These are phyloP conservation scores for Corchorus capsularis DNA, from an alignment of 345 rosid species.

Conservation along the genomic window DNA sequence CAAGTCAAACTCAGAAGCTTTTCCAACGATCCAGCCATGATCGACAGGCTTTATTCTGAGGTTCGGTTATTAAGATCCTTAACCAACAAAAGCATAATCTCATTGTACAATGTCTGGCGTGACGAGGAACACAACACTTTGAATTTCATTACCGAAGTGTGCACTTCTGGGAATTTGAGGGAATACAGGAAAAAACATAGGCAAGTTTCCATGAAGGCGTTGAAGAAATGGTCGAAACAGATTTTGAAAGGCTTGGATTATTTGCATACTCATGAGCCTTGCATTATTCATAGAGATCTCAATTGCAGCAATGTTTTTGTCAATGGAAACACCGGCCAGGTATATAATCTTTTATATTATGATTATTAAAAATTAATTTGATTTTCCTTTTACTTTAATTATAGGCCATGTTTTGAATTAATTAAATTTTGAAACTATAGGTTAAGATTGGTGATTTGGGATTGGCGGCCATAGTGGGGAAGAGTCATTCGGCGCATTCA, in stretches of 20 bases:
- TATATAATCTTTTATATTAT: slow-evolving; percentile 16
- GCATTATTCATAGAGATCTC: slow-evolving; percentile 85
- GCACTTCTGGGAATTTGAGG: slow-evolving; percentile 86
- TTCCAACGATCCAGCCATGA: slow-evolving; percentile 54
- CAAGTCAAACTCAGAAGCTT: slow-evolving; percentile 71
- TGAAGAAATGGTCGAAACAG: slow-evolving; percentile 93
- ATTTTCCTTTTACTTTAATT: slow-evolving; percentile 4
- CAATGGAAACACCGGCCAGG: slow-evolving; percentile 89
- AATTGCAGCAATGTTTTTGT: slow-evolving; percentile 89
- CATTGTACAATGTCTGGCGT: slow-evolving; percentile 62
- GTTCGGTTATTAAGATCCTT: slow-evolving; percentile 56
- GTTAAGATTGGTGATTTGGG: slow-evolving; percentile 95
- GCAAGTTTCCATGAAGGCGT: slow-evolving; percentile 76
- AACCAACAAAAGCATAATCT: slow-evolving; percentile 59
- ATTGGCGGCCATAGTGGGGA: slow-evolving; percentile 73
- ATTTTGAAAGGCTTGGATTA: slow-evolving; percentile 73
- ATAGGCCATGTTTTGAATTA: too few species aligned
- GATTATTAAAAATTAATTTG: neutral
- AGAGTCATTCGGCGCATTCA: slow-evolving; percentile 75
- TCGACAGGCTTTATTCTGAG: slow-evolving; percentile 74
- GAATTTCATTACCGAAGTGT: slow-evolving; percentile 91
- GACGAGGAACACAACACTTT: slow-evolving; percentile 49
- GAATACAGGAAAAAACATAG: slow-evolving; percentile 78
- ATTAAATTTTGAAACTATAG: slow-evolving; percentile 24
- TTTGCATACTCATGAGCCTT: slow-evolving; percentile 80